Evolutionary conservation across 257 asterid species (phyloP), one percentile per base, ranked within the genome.

Genomic region (Asclepias syriaca): DNA sequence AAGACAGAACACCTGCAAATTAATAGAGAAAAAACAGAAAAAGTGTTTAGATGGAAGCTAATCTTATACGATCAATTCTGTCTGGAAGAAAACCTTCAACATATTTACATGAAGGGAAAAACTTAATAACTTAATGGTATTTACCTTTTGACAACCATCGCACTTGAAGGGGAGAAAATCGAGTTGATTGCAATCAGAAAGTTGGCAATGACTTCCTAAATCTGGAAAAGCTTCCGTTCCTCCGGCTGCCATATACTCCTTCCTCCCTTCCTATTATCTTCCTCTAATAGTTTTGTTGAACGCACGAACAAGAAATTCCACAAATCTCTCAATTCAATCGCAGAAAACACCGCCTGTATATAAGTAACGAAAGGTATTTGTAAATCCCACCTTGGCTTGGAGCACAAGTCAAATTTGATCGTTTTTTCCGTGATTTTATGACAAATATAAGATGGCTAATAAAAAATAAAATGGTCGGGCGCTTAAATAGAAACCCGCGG

Each of bases 211-310:
- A 69, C 81, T 66, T 32, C 99, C 99, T 77, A 94, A 81, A 69
- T 91, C 95, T n/a, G 97, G 97, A 75, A 87, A 89, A 56, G 88
- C 88, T 84, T 89, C 96, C 22, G 99, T 89, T 80, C 99, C 97
- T 78, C 89, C 27, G 27, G 0, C 91, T 71, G 70, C 85, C 92
- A 85, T 73, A 22, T 21, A 19, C 29, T 48, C 7, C 34, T 29
- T 29, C 3, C 19, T 29, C 3, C 19, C 24, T 48, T 16, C 21
- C 10, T 4, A 43, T 7, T 18, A 6, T 67, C 37, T 19, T 22
- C 10, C 64, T 13, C 27, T 27, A 14, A 22, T 56, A 56, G 64
- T 58, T 43, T 43, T 58, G 19, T 24, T 58, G 39, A 58, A 58
- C 5, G 39, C 39, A 34, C 3, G 13, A 11, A 10, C 37, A 22